Conservation (phyloP, 345 rosid species). For the Dipteronia sinensis region DNA sequence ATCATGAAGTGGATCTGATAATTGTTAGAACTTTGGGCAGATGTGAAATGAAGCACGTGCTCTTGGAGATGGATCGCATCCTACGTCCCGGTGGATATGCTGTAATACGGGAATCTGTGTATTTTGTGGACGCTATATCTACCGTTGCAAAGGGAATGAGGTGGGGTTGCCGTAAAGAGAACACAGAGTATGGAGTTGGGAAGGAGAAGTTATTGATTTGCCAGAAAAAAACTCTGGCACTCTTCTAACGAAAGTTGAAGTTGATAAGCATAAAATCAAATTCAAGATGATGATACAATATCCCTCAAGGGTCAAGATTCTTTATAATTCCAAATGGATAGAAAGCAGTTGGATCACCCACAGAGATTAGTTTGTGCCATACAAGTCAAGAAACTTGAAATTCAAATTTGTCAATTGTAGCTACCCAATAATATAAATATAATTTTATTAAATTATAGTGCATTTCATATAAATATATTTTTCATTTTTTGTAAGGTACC, state of each 20-base stretch:
- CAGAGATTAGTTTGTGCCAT: slow-evolving; percentile 13
- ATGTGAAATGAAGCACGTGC: slow-evolving; percentile 84
- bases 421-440: slow-evolving; percentile 28
- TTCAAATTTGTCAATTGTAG: slow-evolving; percentile 23
- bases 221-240: slow-evolving; percentile 91
- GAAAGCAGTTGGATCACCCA: slow-evolving; percentile 15
- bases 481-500: slow-evolving; percentile 34
- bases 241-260: slow-evolving; percentile 54
- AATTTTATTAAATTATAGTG: slow-evolving; percentile 23
- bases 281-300: neutral
- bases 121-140: slow-evolving; percentile 63
- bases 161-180: slow-evolving; percentile 82
- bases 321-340: neutral
- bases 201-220: slow-evolving; percentile 85
- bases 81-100: slow-evolving; percentile 79
- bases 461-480: slow-evolving; percentile 25
- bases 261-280: slow-evolving; percentile 19
- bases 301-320: neutral
- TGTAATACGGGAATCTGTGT: slow-evolving; percentile 77
- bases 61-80: slow-evolving; percentile 92
- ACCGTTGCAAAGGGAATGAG: slow-evolving; percentile 74
- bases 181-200: slow-evolving; percentile 59
- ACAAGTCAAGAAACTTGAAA: slow-evolving; percentile 22
- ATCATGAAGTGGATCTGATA: slow-evolving; percentile 15
- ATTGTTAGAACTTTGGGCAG: slow-evolving; percentile 38